Percentiles rank a stretch among this genome's conserved stretches.
Evolutionary conservation across 2,329 filamentous ascomycete genomes (phyloP).

Genomic region (Diatrype stigma): DNA sequence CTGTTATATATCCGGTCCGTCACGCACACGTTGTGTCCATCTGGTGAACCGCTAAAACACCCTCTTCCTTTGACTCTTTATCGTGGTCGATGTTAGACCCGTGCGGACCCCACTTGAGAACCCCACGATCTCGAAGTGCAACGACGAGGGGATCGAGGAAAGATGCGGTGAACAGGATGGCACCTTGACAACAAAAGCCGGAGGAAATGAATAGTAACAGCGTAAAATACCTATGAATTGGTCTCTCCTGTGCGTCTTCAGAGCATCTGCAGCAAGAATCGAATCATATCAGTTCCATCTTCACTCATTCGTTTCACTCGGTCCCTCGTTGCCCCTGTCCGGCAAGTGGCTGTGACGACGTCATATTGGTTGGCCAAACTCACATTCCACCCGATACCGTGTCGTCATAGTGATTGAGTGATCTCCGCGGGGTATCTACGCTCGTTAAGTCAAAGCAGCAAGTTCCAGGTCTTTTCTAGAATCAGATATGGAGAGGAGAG

Average conservation of each 20-base stretch:
- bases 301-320: neutral
- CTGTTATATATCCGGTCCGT: no score
- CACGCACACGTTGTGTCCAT: no score
- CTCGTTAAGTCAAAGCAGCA: neutral
- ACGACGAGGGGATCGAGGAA: neutral
- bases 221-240: slow-evolving; percentile 67
- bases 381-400: slow-evolving; percentile 70
- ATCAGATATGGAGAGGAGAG: neutral
- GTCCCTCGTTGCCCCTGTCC: neutral
- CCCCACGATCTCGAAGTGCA: neutral
- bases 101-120: neutral
- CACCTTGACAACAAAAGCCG: no score
- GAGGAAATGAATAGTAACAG: slow-evolving; percentile 4
- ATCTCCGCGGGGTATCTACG: neutral
- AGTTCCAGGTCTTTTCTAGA: no score
- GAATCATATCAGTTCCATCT: slow-evolving; percentile 7
- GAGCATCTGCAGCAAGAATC: slow-evolving; percentile 42
- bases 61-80: no score
- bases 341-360: slow-evolving; percentile 1
- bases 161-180: neutral
- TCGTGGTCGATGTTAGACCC: neutral
- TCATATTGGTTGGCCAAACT: slow-evolving; percentile 27
- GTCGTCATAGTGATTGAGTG: slow-evolving; percentile 52
- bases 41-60: no score
- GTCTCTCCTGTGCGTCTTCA: slow-evolving; percentile 83